Base-by-base conservation (phyloP, 2,329 filamentous ascomycete species). In the Diaporthe sp. region DNA sequence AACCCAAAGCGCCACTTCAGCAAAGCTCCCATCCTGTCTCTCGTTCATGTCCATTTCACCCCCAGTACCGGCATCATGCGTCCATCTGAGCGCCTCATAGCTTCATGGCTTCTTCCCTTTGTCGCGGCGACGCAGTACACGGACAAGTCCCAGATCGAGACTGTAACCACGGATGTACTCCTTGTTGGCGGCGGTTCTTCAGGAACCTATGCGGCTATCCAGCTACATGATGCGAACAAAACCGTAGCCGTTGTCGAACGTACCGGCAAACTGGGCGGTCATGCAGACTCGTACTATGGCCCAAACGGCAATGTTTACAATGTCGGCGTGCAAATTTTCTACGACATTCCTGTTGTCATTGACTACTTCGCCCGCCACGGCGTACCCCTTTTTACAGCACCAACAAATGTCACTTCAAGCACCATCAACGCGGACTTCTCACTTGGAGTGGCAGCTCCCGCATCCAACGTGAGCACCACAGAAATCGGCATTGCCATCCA, bases 341-440 rank as follows among this genome's bases (percentile, higher is more conserved):
- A 79, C 34, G 75, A 80, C 55, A 72, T 77, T 17, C n/a, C 82
- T 0, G 73, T 83, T 1, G 83, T 87, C 5, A 86, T 84, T 15
- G 82, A 87, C 8, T 87, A 88, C 71, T 88, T 90, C 53, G 81
- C 75, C 53, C 82, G 85, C 37, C 72, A 57, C 39, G 37, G 25
- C 8, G 75, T 71, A 9, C n/a, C 49, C 3, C 37, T 46, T 31
- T 75, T 73, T 51, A 65, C 60, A 15, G 37, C 60, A n/a, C 75
- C 75, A 22, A 62, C 61, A 10, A 55, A 28, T 31, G 15, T 34
- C 25, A 17, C n/a, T 3, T 42, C 65, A 28, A 55, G 34, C n/a
- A 70, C 65, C 10, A 28, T 70, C 49, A 70, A 70, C 13, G 65
- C 65, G 31, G 65, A 70, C n/a, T 70, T 70, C 34, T 55, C 65